Base-by-base conservation (phyloP, 805 yeast species). In the Saccharomycopsis javanensis region DNA sequence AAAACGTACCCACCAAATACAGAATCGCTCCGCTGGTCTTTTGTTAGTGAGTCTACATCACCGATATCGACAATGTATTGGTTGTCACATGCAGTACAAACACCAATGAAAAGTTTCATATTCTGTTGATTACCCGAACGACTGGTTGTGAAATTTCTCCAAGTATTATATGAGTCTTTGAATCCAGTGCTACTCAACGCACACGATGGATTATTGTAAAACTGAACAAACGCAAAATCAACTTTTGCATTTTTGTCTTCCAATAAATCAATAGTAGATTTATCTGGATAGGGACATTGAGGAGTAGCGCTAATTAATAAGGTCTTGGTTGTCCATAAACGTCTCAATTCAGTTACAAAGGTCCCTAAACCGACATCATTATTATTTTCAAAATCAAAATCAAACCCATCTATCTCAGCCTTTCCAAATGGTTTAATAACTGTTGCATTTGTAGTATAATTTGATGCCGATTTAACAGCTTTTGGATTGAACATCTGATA, bases 341-440 rank as follows among this genome's bases (percentile, higher is more conserved):
- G 57, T 62, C 79, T 72, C 59, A 83, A 64, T 63, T 78, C 74
- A 46, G 71, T 74, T 10, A 80, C 86, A 56, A 85, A 68, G 13
- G 85, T 79, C 35, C 81, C 79, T 64, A 84, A 84, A 13, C 96
- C 96, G 1, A 74, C 72, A 55, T 76, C 75, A 57, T 75, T 69
- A 59, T 75, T 75, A 67, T 81, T 79, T 70, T 92, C 98, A 64
- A 88, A 81, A 69, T 92, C 97, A 61, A 90, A 83, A 69, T 92
- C 98, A 67, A 90, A 91, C 25, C 98, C 98, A 69, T 92, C 97
- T 51, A 92, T 76, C 28, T 84, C 70, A 1, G 96, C 75, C 62
- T 81, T 85, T 61, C 84, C 60, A 51, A 59, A 59, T 16, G 61
- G 61, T 46, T 55, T 59, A 4, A 18, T 37, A 25, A 34, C 27